Base-by-base conservation (phyloP, 1,284 basidiomycete species). In the Caloboletus firmus region DNA sequence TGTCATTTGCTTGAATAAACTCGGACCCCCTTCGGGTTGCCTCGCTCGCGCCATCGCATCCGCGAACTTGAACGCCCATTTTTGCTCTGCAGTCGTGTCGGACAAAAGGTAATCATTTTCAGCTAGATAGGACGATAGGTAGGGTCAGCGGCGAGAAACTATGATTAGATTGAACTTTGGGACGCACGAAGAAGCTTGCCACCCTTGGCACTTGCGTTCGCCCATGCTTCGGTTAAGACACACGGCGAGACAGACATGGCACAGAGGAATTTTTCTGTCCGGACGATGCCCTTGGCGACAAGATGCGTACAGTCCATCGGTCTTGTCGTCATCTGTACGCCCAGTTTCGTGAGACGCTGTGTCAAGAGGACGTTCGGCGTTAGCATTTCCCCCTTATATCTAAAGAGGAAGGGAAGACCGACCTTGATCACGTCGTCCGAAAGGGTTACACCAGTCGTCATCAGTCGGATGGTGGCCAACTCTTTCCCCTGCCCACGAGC, bases 191-290 rank as follows among this genome's bases (percentile, higher is more conserved):
- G 71, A 5, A 93, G 70, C 39, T 72, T 76, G 47, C 79, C 81
- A 4, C 76, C 76, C 26, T 75, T 75, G 3, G 80, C 79, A 24
- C 82, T 88, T 1, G 80, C 79, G 6, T 71, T 72, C 2, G 87
- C 79, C 92, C 92, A 94, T 36, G 80, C 74, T 56, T 79, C 77
- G 4, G 76, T 80, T 15, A 94, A 70, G 46, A 94, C 76, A 58
- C 76, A 76, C 0, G 86, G 85, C 0, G 78, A 81, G 2, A 70
- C 70, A 0, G 85, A 77, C 61, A 93, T 74, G 1, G 89, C 89
- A 61, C 81, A 84, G 2, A 95, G 76, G 65, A 94, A 89, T 65
- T 94, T 95, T 65, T 92, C 88, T 0, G 91, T 94, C 8, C 91
- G 81, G 5, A 86, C 82, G 18, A 93, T 75, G 30, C 75, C 74